Base-by-base conservation (phyloP, 257 asterid species). In the Jacaranda copaia region DNA sequence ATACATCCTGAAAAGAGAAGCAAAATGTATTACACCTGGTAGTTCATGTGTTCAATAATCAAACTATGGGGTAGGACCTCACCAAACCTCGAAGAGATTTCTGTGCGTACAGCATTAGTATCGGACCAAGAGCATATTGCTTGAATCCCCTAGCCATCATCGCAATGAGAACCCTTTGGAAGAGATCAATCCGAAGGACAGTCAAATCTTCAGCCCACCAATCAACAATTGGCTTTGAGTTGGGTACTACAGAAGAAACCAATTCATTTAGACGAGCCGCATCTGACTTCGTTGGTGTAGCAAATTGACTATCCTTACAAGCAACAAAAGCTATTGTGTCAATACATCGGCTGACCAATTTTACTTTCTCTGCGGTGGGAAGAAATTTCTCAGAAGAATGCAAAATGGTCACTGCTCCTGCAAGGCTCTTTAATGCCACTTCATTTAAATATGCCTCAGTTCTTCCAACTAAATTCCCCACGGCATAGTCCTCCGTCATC, bases 21-120 rank as follows among this genome's bases (percentile, higher is more conserved):
- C 62, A 59, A 68, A 59, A 1, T 25, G 14, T 56, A 7, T 77
- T n/a, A 49, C 74, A 57, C 49, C 32, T 43, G 6, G 35, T 12
- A 55, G 70, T 35, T 14, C 43, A 70, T 59, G n/a, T 45, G 77
- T 74, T 72, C 69, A 46, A 49, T 19, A 56, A 81, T 45, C 62
- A 11, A 63, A 62, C 5, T 18, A 20, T 65, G 81, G 84, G 66
- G 35, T 49, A 83, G 84, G 87, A 76, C 80, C 96, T 90, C 90
- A 93, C 98, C 98, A 93, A 84, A 82, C 98, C 98, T 78, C 96
- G 95, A 75, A 93, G 96, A 52, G 96, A 87, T 73, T 90, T 94
- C 87, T 92, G 96, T 0, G 90, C 96, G 43, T 94, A 94, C 52
- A 94, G 80, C 98, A 90, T 92, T 18, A 94, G 86, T 25, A 94